Evolutionary conservation across 2,329 filamentous ascomycete genomes (phyloP).

Genomic region (Diaporthe velutina): DNA sequence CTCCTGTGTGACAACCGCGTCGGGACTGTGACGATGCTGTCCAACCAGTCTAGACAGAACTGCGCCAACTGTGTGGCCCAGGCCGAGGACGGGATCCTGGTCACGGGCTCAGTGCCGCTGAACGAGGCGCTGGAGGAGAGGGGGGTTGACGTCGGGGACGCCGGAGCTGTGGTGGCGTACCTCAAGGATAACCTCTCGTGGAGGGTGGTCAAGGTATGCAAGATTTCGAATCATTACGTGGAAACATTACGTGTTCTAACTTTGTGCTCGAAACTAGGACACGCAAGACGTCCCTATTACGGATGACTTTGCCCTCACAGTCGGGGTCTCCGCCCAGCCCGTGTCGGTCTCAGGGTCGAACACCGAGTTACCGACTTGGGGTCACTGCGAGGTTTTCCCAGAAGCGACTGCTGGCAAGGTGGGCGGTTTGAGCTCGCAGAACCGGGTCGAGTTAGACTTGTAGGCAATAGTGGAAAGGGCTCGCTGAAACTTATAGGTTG

Average conservation of each 20-base stretch:
- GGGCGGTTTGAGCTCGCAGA: neutral
- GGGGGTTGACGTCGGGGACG: neutral
- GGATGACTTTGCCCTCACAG: conserved; percentile 19
- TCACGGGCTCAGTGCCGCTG: conserved; percentile 16
- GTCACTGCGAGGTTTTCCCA: neutral
- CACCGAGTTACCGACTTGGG: conserved; percentile 13
- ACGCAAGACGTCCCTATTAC: conserved; percentile 14
- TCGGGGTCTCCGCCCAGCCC: conserved; percentile 16
- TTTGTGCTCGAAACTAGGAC: neutral
- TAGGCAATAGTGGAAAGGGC: neutral
- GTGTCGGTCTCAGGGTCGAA: neutral
- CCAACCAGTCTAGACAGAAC: neutral
- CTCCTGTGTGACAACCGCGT: conserved; percentile 15
- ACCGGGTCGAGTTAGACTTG: neutral
- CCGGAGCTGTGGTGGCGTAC: neutral
- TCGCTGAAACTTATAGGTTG: neutral
- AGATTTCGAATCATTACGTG: too few relatives aligned
- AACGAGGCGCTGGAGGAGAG: conserved; percentile 16
- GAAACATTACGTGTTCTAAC: neutral
- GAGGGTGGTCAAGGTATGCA: conserved; percentile 12
- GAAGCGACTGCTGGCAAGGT: conserved; percentile 16
- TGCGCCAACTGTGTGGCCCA: conserved; percentile 24
- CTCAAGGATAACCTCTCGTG: conserved; percentile 9
- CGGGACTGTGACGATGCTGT: conserved; percentile 31
- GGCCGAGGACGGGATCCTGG: conserved; percentile 5